Evolutionary conservation across 1,284 basidiomycete species (phyloP), one percentile per base, ranked within the genome.

Genomic region (Exsudoporus floridanus): DNA sequence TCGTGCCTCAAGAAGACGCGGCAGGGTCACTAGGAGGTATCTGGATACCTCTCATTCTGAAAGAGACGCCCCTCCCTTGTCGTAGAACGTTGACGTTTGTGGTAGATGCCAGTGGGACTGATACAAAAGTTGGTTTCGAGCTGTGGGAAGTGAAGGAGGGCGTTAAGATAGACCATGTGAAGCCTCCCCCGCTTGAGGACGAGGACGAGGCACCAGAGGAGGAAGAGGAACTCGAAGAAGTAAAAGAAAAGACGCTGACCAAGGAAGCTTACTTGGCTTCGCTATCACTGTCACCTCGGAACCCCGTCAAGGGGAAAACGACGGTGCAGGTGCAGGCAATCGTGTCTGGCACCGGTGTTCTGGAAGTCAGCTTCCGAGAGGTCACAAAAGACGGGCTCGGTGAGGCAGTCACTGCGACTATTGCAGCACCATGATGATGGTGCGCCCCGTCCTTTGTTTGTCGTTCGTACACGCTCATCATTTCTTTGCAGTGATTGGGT

Each of bases 91-190:
- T 91, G 45, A 77, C 82, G 16, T 77, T 97, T 60, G 83, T 88
- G n/a, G 83, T 90, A 25, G 78, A 80, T 33, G 71, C 85, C 7
- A 76, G 78, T n/a, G 79, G 77, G 34, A 70, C 70, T 39, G 74
- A 72, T 49, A 77, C 68, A 47, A 74, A 73, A 54, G 74, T 93
- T 43, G 84, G 82, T 14, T 79, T 96, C 56, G 92, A 95, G 71
- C 74, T 98, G 38, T 94, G 91, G 86, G 92, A 98, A 72, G 91
- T 89, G 41, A 83, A 84, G 58, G 87, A 93, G 62, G 82, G 81
- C 13, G 80, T 98, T 64, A 86, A 88, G 63, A 75, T 92, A 19
- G 89, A 93, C 59, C 85, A 81, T 61, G 75, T 83, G 23, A 78
- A 79, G 48, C 75, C 74, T 2, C 74, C 77, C 2, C 77, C 75